Percentiles rank a stretch among this genome's conserved stretches.
Conservation (phyloP, 2,329 filamentous ascomycete genomes). For the Dothistroma pini region DNA sequence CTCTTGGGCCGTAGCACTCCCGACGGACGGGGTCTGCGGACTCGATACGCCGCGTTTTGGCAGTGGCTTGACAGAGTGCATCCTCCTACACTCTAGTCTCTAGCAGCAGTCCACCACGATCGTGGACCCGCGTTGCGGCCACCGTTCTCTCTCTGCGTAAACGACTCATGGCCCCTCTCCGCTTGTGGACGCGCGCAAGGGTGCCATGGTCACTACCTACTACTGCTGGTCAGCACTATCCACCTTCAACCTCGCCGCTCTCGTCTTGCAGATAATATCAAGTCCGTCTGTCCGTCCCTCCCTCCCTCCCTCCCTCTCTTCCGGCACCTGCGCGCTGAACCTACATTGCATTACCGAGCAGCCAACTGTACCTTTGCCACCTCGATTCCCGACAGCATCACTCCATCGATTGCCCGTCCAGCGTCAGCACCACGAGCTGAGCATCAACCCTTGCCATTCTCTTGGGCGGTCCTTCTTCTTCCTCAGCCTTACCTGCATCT, state of each 20-base stretch:
- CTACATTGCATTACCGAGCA: slow-evolving; percentile 13
- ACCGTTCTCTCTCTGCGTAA: slow-evolving; percentile 5
- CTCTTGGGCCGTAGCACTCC: slow-evolving; percentile 9
- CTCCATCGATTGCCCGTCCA: slow-evolving; percentile 2
- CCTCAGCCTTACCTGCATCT: slow-evolving; percentile 6
- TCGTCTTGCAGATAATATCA: not conserved
- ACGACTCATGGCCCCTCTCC: slow-evolving; percentile 6
- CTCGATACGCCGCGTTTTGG: slow-evolving; percentile 2
- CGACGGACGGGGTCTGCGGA: slow-evolving; percentile 9
- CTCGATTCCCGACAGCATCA: not conserved
- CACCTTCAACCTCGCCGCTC: not conserved
- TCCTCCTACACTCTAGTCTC: not conserved
- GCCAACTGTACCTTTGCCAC: slow-evolving; percentile 6
- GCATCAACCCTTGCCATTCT: slow-evolving; percentile 4
- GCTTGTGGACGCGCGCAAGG: slow-evolving; percentile 1
- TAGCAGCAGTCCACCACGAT: not conserved
- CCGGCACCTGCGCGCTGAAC: slow-evolving; percentile 7
- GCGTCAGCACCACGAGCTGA: slow-evolving; percentile 12
- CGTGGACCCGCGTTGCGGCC: slow-evolving; percentile 1
- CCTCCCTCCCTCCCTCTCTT: slow-evolving; percentile 1
- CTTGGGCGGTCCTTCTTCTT: slow-evolving; percentile 1
- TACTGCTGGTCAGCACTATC: not conserved
- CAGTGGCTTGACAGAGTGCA: slow-evolving; percentile 10
- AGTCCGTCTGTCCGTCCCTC: not conserved
- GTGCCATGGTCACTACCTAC: not conserved